Evolutionary conservation across 2,329 filamentous ascomycete genomes (phyloP), one percentile per base, ranked within the genome.

Genomic region (Massarina eburnea): DNA sequence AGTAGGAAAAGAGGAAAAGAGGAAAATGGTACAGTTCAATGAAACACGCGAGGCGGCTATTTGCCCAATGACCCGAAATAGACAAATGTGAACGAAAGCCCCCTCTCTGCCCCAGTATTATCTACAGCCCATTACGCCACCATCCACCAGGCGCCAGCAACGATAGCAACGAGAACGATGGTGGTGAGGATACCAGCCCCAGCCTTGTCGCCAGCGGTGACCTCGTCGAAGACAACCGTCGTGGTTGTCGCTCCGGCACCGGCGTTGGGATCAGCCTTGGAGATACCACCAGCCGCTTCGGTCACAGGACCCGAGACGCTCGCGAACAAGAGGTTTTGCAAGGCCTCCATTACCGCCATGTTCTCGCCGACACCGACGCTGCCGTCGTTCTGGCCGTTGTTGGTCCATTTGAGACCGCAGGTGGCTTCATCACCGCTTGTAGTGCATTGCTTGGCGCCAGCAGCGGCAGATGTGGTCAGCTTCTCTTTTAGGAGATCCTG

Each of bases 171-270:
- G 1, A 89, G 63, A 3, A 85, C 66, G 5, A 84, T 39, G 2
- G 81, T 67, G 1, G 87, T 91, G 40, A 83, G 52, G 48, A 90
- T 79, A 9, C 80, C 80, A 29, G 87, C 88, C 9, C 86, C 89
- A 6, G 81, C 85, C 51, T 75, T 81, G 60, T 91, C 88, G 7
- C 77, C 82, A 1, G 75, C 76, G 2, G 80, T 81, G 26, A 84
- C 76, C 1, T 43, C 42, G 24, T 65, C 51, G 45, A 62, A 64
- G 1, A 45, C 53, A 18, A 65, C 47, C 7, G 70, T 63, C 1
- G 59, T 57, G 27, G 57, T 55, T 35, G 66, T 61, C 14, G 54
- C 53, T 40, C 67, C 56, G 45, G 50, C 38, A 36, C 73, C 73
- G 8, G 72, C 73, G 26, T 52, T 63, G 3, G 73, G 70, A 45